Percentiles rank a stretch among this genome's conserved stretches.
These are phyloP conservation scores for Phylloporus arenicola DNA, from an alignment of 768 basidiomycete genomes.

Conservation along the genomic window DNA sequence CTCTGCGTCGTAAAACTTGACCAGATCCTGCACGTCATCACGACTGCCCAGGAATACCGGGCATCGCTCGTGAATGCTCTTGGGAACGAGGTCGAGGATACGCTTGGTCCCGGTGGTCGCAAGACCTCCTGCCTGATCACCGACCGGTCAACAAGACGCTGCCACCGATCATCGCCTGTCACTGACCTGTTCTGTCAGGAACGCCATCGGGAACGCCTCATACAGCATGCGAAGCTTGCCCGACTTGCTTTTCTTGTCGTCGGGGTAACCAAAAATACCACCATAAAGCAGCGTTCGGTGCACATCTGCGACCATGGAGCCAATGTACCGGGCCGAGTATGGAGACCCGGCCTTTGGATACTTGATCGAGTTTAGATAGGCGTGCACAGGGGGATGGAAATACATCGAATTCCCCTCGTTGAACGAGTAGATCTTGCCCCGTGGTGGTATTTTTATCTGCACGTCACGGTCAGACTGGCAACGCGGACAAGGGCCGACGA, in stretches of 20 bases:
- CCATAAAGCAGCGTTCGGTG: constrained; percentile 95
- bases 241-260: constrained; percentile 94
- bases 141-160: not conserved
- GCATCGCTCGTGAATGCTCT: constrained; percentile 84
- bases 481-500: constrained; percentile 7
- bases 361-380: constrained; percentile 90
- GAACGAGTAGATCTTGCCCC: constrained; percentile 99
- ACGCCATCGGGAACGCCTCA: constrained; percentile 98
- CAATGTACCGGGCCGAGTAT: constrained; percentile 91
- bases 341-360: constrained; percentile 73
- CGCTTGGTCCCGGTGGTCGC: constrained; percentile 94
- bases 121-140: constrained; percentile 80
- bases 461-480: not conserved
- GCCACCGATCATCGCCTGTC: not conserved
- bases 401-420: constrained; percentile 98
- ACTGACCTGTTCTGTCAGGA: constrained; percentile 83
- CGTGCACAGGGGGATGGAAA: constrained; percentile 75
- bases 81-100: constrained; percentile 88
- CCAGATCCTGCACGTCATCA: constrained; percentile 88
- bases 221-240: constrained; percentile 94
- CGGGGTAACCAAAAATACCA: constrained; percentile 97
- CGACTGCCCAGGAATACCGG: constrained; percentile 90
- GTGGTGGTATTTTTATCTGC: constrained; percentile 85
- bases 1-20: constrained; percentile 71
- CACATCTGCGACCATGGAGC: constrained; percentile 99